Evolutionary conservation across 108 stramenopile species (phyloP).

Genomic region (Discostella pseudostelligera): DNA sequence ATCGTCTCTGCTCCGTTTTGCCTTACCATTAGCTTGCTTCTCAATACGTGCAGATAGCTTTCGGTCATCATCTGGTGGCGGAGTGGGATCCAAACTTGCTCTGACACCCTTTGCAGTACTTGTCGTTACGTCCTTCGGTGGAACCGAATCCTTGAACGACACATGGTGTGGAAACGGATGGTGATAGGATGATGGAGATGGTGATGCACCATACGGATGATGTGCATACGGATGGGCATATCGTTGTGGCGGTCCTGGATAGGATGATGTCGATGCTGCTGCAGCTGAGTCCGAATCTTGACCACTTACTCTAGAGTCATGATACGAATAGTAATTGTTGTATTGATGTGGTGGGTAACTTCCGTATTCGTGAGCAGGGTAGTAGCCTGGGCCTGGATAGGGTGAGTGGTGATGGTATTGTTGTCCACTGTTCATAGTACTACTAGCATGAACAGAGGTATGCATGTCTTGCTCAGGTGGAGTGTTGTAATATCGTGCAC

Average conservation of each 20-base stretch:
- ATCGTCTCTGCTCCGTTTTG: not conserved
- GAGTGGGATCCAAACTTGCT: not conserved
- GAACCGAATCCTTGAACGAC: slow-evolving; percentile 1
- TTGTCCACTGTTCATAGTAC: not conserved
- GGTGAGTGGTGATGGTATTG: not conserved
- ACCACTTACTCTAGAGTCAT: slow-evolving; percentile 7
- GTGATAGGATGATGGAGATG: not conserved
- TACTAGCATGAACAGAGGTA: no score
- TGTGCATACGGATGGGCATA: slow-evolving; percentile 10
- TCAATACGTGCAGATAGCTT: slow-evolving; percentile 24
- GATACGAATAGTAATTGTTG: slow-evolving; percentile 16
- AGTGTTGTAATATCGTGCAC: not conserved
- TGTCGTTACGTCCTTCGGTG: slow-evolving; percentile 14
- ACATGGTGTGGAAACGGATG: not conserved
- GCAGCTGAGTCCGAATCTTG: slow-evolving; percentile 1
- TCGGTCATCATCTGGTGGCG: slow-evolving; percentile 37
- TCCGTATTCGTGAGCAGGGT: slow-evolving; percentile 6
- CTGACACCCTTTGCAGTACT: slow-evolving; percentile 11
- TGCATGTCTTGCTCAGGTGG: not conserved
- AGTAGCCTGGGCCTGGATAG: slow-evolving; percentile 3
- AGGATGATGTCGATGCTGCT: not conserved
- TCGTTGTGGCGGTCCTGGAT: not conserved
- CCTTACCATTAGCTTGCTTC: slow-evolving; percentile 3
- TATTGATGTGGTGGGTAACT: slow-evolving; percentile 7
- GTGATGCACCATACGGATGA: not conserved